Evolutionary conservation across 2,329 filamentous ascomycete species (phyloP).

Genomic region (Gnomoniopsis sp.): DNA sequence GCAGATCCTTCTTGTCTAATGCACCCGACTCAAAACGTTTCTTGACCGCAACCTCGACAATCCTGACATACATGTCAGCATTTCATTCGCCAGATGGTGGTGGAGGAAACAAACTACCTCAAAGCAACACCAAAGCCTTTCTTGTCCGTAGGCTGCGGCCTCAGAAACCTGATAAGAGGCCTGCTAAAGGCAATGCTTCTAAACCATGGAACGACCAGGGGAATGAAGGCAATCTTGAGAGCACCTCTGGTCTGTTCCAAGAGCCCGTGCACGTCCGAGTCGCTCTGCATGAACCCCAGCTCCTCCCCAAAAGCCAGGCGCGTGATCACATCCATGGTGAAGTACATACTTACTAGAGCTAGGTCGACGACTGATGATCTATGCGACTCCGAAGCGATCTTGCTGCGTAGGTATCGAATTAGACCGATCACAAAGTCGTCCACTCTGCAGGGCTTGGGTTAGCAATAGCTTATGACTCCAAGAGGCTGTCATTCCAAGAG

Average conservation of each 20-base stretch:
- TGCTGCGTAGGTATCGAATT: not conserved
- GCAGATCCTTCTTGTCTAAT: constrained; percentile 45
- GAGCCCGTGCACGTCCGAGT: constrained; percentile 43
- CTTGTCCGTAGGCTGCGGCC: constrained; percentile 27
- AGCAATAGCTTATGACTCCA: not conserved
- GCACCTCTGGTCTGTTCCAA: constrained; percentile 34
- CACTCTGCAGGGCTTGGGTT: not conserved
- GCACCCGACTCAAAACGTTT: constrained; percentile 40
- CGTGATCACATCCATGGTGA: constrained; percentile 49
- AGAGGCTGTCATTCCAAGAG: no score
- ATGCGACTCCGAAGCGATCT: not conserved
- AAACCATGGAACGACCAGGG: constrained; percentile 35
- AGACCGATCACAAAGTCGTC: not conserved
- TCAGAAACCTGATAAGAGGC: constrained; percentile 32
- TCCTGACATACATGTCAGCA: not conserved
- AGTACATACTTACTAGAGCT: constrained; percentile 39
- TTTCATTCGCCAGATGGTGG: not conserved
- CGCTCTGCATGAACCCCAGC: constrained; percentile 39
- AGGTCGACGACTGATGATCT: constrained; percentile 35
- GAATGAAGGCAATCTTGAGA: constrained; percentile 35
- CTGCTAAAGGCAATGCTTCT: constrained; percentile 20
- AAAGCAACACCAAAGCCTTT: constrained; percentile 25
- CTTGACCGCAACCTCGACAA: constrained; percentile 39
- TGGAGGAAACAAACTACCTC: constrained; percentile 7
- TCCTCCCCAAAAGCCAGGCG: constrained; percentile 42